phyloP scores from a whole-genome alignment of 192 early-diverging fungal species.

The Gryganskiella cystojenkinii region DNA sequence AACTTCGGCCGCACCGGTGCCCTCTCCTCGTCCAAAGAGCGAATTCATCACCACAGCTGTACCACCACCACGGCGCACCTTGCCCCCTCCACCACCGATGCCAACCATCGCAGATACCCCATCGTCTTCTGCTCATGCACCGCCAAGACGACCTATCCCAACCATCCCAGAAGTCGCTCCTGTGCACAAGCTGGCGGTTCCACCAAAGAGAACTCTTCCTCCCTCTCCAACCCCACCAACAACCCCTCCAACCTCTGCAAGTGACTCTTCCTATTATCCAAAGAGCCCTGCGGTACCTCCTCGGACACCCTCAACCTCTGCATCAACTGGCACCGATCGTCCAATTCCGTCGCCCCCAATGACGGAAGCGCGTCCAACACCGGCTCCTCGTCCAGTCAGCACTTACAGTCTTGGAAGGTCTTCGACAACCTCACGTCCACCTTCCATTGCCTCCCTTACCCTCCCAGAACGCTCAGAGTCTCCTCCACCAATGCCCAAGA shows the following conservation, averaged over 20 bases:
- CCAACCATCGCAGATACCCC: neutral
- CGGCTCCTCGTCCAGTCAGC: slow-evolving; percentile 6
- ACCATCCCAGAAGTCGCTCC: neutral
- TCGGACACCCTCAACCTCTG: slow-evolving; percentile 3
- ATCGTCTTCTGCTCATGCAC: neutral
- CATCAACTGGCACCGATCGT: neutral
- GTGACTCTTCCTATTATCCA: neutral
- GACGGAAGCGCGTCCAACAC: neutral
- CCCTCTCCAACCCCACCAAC: neutral
- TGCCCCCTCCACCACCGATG: slow-evolving; percentile 32
- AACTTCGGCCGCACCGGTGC: slow-evolving; percentile 8
- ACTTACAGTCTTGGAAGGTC: slow-evolving; percentile 12
- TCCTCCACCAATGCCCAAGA: neutral
- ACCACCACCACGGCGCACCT: slow-evolving; percentile 11
- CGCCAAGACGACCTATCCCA: slow-evolving; percentile 21
- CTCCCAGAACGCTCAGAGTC: slow-evolving; percentile 7
- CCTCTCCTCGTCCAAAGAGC: slow-evolving; percentile 28
- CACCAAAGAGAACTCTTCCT: slow-evolving; percentile 22
- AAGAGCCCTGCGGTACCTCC: neutral
- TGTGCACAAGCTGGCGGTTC: neutral
- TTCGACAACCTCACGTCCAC: slow-evolving; percentile 11
- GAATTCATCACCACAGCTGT: slow-evolving; percentile 17
- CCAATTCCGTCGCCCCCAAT: neutral
- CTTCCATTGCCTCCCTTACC: slow-evolving; percentile 8
- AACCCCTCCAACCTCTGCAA: neutral